Evolutionary conservation across 371 early-diverging fungal species (phyloP), one percentile per base, ranked within the genome.

Genomic region (Rhizopus stolonifer): DNA sequence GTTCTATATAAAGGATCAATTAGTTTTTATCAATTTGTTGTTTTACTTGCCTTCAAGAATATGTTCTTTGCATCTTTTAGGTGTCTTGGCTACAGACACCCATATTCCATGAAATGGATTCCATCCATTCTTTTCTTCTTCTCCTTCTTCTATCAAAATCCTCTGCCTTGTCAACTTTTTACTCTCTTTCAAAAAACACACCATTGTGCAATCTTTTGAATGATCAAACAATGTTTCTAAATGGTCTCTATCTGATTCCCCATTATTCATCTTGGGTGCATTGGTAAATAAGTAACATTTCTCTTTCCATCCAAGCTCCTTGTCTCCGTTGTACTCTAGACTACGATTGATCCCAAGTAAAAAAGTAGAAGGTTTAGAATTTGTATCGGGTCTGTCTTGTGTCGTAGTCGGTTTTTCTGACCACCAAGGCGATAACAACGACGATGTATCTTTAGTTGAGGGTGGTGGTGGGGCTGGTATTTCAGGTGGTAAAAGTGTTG

Each of bases 341-440:
- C 21, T 45, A 10, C 46, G 26, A 26, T 25, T 45, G 25, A 26
- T 8, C 4, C 43, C 34, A 29, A 29, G 25, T 2, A 40, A n/a
- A n/a, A n/a, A n/a, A 9, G 33, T 25, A n/a, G 46, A 6, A 7
- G 38, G 24, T 49, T 22, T 36, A 9, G 24, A 14, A 1, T 45
- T 18, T 18, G 15, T 25, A 29, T 42, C 9, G 22, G 24, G 6
- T 42, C 7, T 14, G 26, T 47, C 29, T 26, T 36, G 15, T 38
- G 33, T 25, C 18, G 49, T 18, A 25, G 32, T 46, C 7, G 25
- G 18, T 46, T 57, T 52, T 54, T 62, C 63, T 13, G 63, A 62
- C 63, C 63, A 62, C 63, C 63, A 62, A 32, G 63, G 63, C 18
- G 63, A 62, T 38, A 49, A n/a, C 38, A 62, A 25, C 13, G 49